Conservation (phyloP, 176 grass and related monocot species). For the Elaeis guineensis region DNA sequence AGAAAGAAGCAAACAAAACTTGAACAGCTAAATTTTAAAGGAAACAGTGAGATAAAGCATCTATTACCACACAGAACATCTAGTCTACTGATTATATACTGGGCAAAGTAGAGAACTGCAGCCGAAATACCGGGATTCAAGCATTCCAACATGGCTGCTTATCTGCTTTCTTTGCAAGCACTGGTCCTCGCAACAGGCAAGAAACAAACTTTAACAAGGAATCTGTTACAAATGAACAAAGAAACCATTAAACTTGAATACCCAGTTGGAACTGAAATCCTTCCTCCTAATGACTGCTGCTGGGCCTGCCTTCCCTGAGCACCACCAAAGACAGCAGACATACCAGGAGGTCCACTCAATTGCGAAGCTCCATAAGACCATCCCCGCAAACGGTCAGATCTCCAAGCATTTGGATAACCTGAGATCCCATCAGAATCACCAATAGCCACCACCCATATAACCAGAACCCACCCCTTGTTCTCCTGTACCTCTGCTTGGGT, state of each 20-base stretch:
- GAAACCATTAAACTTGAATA: conserved; percentile 2
- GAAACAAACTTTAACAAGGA: too few relatives aligned
- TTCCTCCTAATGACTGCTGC: conserved; percentile 26
- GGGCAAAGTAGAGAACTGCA: conserved; percentile 15
- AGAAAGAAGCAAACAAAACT: conserved; percentile 6
- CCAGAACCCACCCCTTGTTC: conserved; percentile 28
- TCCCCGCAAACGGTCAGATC: conserved; percentile 50
- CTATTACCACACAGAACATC: conserved; percentile 13
- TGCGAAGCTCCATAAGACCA: conserved; percentile 48
- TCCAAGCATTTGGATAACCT: conserved; percentile 62
- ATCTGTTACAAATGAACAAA: conserved; percentile 12
- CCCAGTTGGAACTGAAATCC: background rate
- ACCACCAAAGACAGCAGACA: conserved; percentile 59
- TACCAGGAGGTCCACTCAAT: conserved; percentile 62
- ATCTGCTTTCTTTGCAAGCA: background rate
- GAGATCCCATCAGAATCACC: conserved; percentile 47
- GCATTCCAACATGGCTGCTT: conserved; percentile 11
- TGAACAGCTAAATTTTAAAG: background rate
- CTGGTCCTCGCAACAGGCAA: background rate
- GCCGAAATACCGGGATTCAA: conserved; percentile 21
- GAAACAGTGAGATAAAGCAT: conserved; percentile 12
- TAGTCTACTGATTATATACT: conserved; percentile 17
- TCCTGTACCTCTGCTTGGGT: conserved; percentile 33
- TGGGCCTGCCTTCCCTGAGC: conserved; percentile 70
- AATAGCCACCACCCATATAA: conserved; percentile 59